Evolutionary conservation across 306 rosid species (phyloP).

Genomic region (Quercus dentata): DNA sequence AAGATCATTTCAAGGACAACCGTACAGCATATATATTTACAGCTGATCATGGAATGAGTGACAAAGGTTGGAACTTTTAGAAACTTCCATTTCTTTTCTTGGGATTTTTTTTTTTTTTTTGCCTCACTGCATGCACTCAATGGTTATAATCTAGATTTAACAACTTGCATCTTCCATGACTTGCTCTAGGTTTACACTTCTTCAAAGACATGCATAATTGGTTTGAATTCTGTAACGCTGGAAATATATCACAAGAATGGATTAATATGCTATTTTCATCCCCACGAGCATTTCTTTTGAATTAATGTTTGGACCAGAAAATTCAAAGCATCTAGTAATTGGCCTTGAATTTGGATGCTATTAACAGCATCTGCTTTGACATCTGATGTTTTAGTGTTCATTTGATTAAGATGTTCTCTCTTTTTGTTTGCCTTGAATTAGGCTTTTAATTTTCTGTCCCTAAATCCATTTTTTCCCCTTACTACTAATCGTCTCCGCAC

Average conservation of each 20-base stretch:
- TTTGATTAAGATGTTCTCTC: neutral
- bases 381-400: no score
- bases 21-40: conserved; percentile 76
- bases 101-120: neutral
- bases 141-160: conserved; percentile 5
- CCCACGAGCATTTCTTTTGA: neutral
- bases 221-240: conserved; percentile 2
- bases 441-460: neutral
- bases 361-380: no score
- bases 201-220: neutral
- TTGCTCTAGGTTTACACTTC: conserved; percentile 10
- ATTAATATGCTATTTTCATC: neutral
- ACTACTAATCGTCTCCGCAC: no score
- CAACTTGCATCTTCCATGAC: conserved; percentile 5
- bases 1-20: conserved; percentile 75
- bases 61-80: conserved; percentile 58
- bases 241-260: conserved; percentile 3
- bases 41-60: conserved; percentile 96
- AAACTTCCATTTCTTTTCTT: neutral
- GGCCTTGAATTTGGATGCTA: neutral
- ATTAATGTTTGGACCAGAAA: neutral
- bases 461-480: neutral
- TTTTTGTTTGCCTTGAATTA: neutral
- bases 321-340: neutral
- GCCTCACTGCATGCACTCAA: neutral